A percentile compares a stretch with the other conserved stretches of the same genome.
Conservation (phyloP, 805 yeast species). For the Sporopachydermia lactativora region DNA sequence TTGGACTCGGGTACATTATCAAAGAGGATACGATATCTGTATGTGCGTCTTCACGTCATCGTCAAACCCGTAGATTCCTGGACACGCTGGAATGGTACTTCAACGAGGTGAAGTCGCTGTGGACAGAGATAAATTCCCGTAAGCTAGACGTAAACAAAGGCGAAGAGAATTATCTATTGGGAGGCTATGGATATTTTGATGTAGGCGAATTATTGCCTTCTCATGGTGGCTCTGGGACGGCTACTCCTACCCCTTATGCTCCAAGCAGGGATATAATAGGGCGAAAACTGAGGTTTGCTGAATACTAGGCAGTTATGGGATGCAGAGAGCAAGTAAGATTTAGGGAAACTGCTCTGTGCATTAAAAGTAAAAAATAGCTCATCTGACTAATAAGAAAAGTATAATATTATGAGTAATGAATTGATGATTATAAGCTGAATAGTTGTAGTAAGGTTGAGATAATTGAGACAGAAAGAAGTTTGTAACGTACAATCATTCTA, state of each 20-base stretch:
- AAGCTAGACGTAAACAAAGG: constrained; percentile 14
- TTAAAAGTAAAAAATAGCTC: too few relatives aligned
- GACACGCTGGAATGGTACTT: constrained; percentile 53
- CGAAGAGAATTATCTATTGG: constrained; percentile 32
- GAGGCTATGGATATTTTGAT: constrained; percentile 84
- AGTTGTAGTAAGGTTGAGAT: too few relatives aligned
- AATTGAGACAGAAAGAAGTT: too few relatives aligned
- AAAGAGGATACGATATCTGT: constrained; percentile 67
- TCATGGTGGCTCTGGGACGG: constrained; percentile 44
- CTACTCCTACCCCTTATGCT: constrained; percentile 33
- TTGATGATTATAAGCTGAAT: neutral
- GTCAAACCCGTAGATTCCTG: constrained; percentile 71
- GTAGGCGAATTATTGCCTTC: constrained; percentile 45
- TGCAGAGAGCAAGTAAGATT: too few relatives aligned
- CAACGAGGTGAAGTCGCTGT: constrained; percentile 39
- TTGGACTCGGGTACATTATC: constrained; percentile 85
- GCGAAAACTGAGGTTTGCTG: constrained; percentile 47
- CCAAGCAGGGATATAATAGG: constrained; percentile 33
- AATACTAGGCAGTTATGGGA: too few relatives aligned
- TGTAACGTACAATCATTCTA: too few relatives aligned
- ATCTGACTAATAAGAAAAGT: neutral
- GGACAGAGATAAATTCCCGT: constrained; percentile 25
- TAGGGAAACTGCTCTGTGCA: too few relatives aligned
- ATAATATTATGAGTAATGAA: neutral
- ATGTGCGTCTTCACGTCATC: constrained; percentile 75